A percentile compares a stretch with the other conserved stretches of the same genome.
Conservation (phyloP, 768 basidiomycete species). For the Omphalotus guepiniiformis region DNA sequence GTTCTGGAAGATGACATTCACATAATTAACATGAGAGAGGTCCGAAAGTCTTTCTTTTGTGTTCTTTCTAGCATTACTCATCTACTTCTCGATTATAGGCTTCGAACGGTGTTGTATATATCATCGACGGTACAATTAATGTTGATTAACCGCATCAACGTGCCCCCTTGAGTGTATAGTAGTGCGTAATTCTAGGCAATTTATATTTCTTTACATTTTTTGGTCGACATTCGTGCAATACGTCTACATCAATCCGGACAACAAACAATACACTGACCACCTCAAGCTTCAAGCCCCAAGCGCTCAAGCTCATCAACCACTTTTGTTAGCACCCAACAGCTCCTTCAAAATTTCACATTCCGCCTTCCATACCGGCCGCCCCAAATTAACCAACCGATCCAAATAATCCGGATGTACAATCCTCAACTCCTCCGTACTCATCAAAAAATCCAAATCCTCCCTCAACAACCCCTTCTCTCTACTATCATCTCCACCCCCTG, state of each 20-base stretch:
- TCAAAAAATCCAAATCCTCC: constrained; percentile 2
- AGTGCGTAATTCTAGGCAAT: no score
- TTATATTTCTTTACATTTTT: no score
- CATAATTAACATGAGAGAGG: constrained; percentile 62
- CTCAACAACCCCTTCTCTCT: neutral
- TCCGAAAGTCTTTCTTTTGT: constrained; percentile 22
- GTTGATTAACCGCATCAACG: constrained; percentile 16
- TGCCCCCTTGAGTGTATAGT: no score
- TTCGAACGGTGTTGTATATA: constrained; percentile 38
- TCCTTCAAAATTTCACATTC: no score
- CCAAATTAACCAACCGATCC: neutral
- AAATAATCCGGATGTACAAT: neutral
- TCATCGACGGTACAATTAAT: constrained; percentile 37
- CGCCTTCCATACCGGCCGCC: neutral
- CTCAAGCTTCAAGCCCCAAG: no score
- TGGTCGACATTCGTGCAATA: no score
- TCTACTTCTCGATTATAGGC: constrained; percentile 23
- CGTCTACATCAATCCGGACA: no score
- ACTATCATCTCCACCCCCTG: neutral
- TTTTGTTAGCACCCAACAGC: no score
- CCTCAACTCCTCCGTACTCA: neutral
- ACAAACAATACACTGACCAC: no score
- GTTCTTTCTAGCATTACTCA: neutral
- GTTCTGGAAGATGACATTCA: constrained; percentile 50
- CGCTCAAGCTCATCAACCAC: no score